Evolutionary conservation across 2,329 filamentous ascomycete species (phyloP), one percentile per base, ranked within the genome.

Genomic region (Sporothrix inflata): DNA sequence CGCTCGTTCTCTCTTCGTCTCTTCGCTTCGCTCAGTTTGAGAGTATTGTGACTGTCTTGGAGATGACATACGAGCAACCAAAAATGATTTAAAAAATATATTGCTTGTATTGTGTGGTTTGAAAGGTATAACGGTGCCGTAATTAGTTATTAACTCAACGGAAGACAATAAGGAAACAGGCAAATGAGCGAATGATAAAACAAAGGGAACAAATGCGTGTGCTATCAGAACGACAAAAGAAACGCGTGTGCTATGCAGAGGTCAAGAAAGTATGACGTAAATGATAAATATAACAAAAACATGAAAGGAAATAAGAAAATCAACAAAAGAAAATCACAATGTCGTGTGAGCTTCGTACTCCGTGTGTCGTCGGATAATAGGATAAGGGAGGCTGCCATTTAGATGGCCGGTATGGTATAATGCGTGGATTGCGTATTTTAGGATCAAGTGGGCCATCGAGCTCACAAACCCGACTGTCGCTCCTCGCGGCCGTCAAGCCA

Each of bases 401-500:
- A 11, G 27, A 34, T 53, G 34, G 49, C 67, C 42, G 9, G n/a
- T n/a, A n/a, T n/a, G 42, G 16, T 38, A 69, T 45, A 24, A 45
- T 27, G 38, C 67, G 40, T 34, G 27, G 38, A 40, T 38, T 40
- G 57, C 24, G 51, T 27, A 55, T 61, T 21, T n/a, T 4, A 38
- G 34, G 45, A 47, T 51, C 27, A 71, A 38, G 30, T 49, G 7
- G 16, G 30, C 57, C 27, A 55, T 19, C 1, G 5, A 21, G 12
- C 2, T 72, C 51, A 75, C 53, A 74, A 65, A 34, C 73, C 75
- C 2, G 69, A 53, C 14, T 61, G 71, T 14, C 74, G 73, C 30
- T 86, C 85, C 74, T 86, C 85, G 69, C 85, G 79, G 1, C 85
- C 85, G 73, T 86, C 85, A 21, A 84, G 81, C 85, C 85, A 87